Evolutionary conservation across 306 rosid genomes (phyloP).

Genomic region (Dicorynia guianensis): DNA sequence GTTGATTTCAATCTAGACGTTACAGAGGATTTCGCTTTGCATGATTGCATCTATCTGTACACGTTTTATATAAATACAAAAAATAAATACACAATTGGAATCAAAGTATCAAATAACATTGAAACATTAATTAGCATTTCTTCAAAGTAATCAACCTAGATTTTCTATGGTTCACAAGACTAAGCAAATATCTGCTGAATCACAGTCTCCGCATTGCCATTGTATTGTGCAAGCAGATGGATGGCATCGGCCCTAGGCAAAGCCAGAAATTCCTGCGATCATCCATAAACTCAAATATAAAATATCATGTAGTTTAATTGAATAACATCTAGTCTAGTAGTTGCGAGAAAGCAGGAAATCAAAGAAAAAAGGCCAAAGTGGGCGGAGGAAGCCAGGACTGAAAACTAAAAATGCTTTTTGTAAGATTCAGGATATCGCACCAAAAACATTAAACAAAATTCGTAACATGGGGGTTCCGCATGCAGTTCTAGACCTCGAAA

Average conservation of each 20-base stretch:
- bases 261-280: constrained; percentile 90
- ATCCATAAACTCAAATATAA: constrained; percentile 9
- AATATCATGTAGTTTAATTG: background rate
- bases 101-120: constrained; percentile 53
- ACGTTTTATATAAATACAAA: constrained; percentile 3
- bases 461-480: background rate
- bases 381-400: background rate
- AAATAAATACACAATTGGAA: constrained; percentile 47
- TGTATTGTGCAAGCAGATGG: constrained; percentile 92
- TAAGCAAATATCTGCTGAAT: constrained; percentile 93
- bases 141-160: constrained; percentile 29
- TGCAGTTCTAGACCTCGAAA: background rate
- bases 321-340: background rate
- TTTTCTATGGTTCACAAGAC: constrained; percentile 35
- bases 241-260: constrained; percentile 99
- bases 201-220: constrained; percentile 93
- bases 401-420: constrained; percentile 8
- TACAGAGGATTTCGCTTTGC: constrained; percentile 29
- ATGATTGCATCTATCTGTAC: constrained; percentile 46
- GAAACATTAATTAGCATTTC: constrained; percentile 34
- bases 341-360: background rate
- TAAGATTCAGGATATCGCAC: background rate
- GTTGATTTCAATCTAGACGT: constrained; percentile 9
- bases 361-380: background rate
- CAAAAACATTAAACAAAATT: background rate